These are phyloP conservation scores for Trametes punicea DNA, from an alignment of 768 basidiomycete genomes.

Conservation along the genomic window DNA sequence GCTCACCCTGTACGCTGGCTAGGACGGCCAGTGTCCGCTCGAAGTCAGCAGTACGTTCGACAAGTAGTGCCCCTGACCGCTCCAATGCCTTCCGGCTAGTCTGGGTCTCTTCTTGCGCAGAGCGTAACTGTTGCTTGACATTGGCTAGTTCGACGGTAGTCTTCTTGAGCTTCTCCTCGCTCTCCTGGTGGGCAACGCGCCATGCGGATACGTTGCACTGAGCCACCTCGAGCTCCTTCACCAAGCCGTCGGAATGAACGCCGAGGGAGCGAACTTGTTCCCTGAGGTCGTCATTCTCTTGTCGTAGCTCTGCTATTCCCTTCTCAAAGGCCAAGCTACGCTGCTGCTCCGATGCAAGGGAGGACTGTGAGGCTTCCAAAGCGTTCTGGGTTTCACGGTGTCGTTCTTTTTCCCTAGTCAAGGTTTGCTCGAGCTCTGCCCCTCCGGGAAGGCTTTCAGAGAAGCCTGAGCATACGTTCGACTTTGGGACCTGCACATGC, in stretches of 20 bases:
- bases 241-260: neutral
- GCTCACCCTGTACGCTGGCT: neutral
- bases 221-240: neutral
- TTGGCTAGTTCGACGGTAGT: neutral
- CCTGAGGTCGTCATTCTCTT: neutral
- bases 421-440: neutral
- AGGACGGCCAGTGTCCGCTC: slow-evolving; percentile 1
- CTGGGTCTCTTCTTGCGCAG: neutral
- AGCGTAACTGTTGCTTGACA: neutral
- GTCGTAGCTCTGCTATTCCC: neutral
- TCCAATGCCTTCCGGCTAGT: slow-evolving; percentile 21
- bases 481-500: neutral
- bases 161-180: neutral
- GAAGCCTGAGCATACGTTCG: neutral
- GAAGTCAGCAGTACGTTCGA: neutral
- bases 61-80: slow-evolving; percentile 13
- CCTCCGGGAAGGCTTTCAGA: neutral
- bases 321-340: neutral
- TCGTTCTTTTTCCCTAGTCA: neutral
- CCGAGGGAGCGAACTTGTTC: neutral
- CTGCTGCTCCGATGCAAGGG: neutral
- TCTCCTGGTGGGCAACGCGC: neutral
- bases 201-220: neutral
- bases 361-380: neutral
- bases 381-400: neutral